Evolutionary conservation across 2,329 filamentous ascomycete species (phyloP).

Genomic region (Sporothrix sp.): DNA sequence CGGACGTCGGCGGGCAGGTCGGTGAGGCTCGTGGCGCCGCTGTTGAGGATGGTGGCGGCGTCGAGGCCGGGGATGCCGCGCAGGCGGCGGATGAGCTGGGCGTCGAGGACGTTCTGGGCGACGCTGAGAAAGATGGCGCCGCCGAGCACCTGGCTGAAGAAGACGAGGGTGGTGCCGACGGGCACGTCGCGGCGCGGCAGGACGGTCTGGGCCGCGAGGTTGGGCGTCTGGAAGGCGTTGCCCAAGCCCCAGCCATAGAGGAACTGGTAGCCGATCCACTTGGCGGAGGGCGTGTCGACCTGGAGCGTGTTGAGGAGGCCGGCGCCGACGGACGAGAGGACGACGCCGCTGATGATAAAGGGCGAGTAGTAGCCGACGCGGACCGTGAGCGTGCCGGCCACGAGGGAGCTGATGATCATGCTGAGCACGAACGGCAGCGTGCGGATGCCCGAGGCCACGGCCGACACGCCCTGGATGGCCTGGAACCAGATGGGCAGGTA

Average conservation of each 20-base stretch:
- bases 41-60: constrained; percentile 14
- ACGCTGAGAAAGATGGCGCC: constrained; percentile 37
- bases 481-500: constrained; percentile 34
- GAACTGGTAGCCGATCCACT: constrained; percentile 35
- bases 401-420: constrained; percentile 32
- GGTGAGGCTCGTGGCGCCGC: constrained; percentile 18
- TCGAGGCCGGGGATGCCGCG: constrained; percentile 23
- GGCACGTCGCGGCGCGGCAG: constrained; percentile 31
- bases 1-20: constrained; percentile 20
- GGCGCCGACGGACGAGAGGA: constrained; percentile 30
- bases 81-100: constrained; percentile 29
- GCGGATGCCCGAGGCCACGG: constrained; percentile 32
- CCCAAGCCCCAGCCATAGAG: constrained; percentile 37
- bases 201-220: constrained; percentile 37
- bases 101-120: constrained; percentile 36
- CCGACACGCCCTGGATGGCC: constrained; percentile 30
- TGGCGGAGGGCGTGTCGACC: constrained; percentile 23
- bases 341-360: constrained; percentile 31
- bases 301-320: constrained; percentile 32
- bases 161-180: constrained; percentile 34
- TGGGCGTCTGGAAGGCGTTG: constrained; percentile 35
- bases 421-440: constrained; percentile 33
- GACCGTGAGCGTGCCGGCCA: constrained; percentile 29
- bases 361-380: constrained; percentile 37
- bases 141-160: constrained; percentile 37